Evolutionary conservation across 2,329 filamentous ascomycete genomes (phyloP).

Genomic region (Aspergillus chevalieri): DNA sequence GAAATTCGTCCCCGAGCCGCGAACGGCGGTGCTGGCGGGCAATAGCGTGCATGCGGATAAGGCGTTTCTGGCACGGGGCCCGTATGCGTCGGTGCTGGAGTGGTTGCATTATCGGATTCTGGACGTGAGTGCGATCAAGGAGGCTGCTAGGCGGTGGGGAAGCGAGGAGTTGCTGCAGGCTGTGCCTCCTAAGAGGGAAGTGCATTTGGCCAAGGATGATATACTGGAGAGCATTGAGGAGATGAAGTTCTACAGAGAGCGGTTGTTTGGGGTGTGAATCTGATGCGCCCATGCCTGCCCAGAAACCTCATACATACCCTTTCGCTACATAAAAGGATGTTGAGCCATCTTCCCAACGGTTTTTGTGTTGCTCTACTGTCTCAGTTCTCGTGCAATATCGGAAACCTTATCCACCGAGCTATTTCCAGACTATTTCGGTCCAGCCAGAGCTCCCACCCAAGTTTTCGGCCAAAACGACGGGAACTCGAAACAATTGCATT

Average conservation of each 20-base stretch:
- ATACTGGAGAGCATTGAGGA: slow-evolving; percentile 94
- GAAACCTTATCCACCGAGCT: too few species aligned
- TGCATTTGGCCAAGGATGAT: slow-evolving; percentile 80
- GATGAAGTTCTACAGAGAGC: slow-evolving; percentile 72
- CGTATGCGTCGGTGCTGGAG: slow-evolving; percentile 66
- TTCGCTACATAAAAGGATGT: neutral
- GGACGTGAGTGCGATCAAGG: slow-evolving; percentile 88
- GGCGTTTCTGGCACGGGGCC: slow-evolving; percentile 67
- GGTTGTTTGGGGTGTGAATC: slow-evolving; percentile 51
- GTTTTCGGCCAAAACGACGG: neutral
- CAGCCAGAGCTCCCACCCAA: neutral
- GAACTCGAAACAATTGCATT: too few species aligned
- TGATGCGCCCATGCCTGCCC: neutral
- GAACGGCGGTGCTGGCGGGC: slow-evolving; percentile 71
- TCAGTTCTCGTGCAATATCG: too few species aligned
- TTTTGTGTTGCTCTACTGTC: too few species aligned
- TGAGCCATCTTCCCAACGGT: neutral
- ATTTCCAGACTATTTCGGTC: too few species aligned
- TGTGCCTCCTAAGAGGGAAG: slow-evolving; percentile 65
- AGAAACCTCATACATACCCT: too few species aligned
- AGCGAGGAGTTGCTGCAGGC: slow-evolving; percentile 52
- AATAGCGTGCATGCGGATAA: slow-evolving; percentile 91
- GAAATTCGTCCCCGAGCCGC: slow-evolving; percentile 59
- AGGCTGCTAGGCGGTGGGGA: slow-evolving; percentile 79
- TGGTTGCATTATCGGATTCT: slow-evolving; percentile 85